These are phyloP conservation scores for Globisporangium middletonii DNA, from an alignment of 352 stramenopile genomes.

Conservation along the genomic window DNA sequence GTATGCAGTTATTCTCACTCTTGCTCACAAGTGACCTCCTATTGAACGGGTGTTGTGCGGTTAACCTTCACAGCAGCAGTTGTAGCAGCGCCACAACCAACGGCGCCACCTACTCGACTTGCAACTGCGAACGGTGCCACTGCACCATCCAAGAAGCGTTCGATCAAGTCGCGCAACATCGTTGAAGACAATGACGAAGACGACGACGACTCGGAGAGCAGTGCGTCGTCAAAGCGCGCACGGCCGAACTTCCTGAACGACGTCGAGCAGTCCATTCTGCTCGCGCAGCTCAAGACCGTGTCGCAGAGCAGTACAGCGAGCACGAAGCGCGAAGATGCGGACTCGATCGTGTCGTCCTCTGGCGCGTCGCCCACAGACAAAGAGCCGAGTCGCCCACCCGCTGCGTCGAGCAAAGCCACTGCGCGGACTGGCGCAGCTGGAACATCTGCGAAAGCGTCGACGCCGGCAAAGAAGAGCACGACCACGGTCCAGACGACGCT, in stretches of 20 bases:
- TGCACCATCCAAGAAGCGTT: slow-evolving; percentile 42
- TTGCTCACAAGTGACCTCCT: too few relatives aligned
- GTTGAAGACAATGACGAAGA: slow-evolving; percentile 25
- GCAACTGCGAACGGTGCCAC: slow-evolving; percentile 1
- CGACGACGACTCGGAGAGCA: slow-evolving; percentile 20
- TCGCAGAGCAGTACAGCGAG: slow-evolving; percentile 19
- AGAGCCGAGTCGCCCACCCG: not conserved
- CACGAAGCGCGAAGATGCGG: slow-evolving; percentile 11
- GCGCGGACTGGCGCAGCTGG: not conserved
- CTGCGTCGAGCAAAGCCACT: slow-evolving; percentile 2
- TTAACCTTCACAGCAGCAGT: too few relatives aligned
- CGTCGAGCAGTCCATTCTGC: slow-evolving; percentile 50
- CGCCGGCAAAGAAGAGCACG: slow-evolving; percentile 23
- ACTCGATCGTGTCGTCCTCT: slow-evolving; percentile 11
- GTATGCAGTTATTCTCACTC: too few relatives aligned
- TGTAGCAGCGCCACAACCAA: not conserved
- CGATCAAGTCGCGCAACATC: slow-evolving; percentile 28
- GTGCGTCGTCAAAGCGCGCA: slow-evolving; percentile 29
- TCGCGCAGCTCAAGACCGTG: slow-evolving; percentile 37
- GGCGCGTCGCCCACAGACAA: slow-evolving; percentile 7
- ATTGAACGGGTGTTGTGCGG: too few relatives aligned
- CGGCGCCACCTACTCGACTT: not conserved
- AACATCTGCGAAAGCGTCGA: slow-evolving; percentile 8
- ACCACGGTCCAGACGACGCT: slow-evolving; percentile 23
- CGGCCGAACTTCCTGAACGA: slow-evolving; percentile 59